Conservation (phyloP, 495 filamentous ascomycete genomes). For the Cairneyella variabilis region DNA sequence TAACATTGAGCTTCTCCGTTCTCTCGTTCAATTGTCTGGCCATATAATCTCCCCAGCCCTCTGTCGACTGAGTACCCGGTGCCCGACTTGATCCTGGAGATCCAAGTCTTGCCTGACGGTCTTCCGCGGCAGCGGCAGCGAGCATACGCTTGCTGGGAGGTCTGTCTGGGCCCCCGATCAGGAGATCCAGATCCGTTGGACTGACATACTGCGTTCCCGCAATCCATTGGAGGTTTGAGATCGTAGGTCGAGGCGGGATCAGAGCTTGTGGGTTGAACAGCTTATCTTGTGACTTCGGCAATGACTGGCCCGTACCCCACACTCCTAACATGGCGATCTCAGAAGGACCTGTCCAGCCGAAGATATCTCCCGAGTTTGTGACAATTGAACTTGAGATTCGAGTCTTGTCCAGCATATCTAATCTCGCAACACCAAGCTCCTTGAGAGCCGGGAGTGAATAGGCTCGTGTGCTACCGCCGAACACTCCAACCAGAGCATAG, state of each 20-base stretch:
- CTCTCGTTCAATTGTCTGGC: slow-evolving; percentile 82
- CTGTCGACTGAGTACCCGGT: slow-evolving; percentile 28
- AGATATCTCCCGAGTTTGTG: slow-evolving; percentile 70
- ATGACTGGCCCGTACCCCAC: slow-evolving; percentile 66
- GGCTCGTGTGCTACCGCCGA: slow-evolving; percentile 68
- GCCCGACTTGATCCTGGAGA: slow-evolving; percentile 30
- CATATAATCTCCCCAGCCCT: slow-evolving; percentile 62
- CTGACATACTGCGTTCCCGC: slow-evolving; percentile 90
- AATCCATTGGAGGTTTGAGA: slow-evolving; percentile 94
- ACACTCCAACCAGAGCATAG: slow-evolving; percentile 76
- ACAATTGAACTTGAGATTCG: slow-evolving; percentile 65
- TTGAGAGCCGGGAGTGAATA: slow-evolving; percentile 84
- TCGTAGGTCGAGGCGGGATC: slow-evolving; percentile 83
- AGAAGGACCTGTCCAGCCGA: slow-evolving; percentile 87
- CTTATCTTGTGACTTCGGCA: slow-evolving; percentile 58
- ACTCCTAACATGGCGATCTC: slow-evolving; percentile 76
- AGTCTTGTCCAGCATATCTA: slow-evolving; percentile 67
- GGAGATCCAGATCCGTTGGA: slow-evolving; percentile 81
- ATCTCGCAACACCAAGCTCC: slow-evolving; percentile 66
- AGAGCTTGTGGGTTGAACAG: slow-evolving; percentile 70
- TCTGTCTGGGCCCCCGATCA: slow-evolving; percentile 85
- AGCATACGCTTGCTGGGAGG: slow-evolving; percentile 78
- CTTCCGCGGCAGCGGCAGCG: slow-evolving; percentile 41
- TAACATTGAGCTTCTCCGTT: slow-evolving; percentile 77
- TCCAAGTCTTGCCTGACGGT: slow-evolving; percentile 40